Percentiles rank a stretch among this genome's conserved stretches.
Evolutionary conservation across 768 basidiomycete species (phyloP).

Genomic region (Infundibulicybe gibba): DNA sequence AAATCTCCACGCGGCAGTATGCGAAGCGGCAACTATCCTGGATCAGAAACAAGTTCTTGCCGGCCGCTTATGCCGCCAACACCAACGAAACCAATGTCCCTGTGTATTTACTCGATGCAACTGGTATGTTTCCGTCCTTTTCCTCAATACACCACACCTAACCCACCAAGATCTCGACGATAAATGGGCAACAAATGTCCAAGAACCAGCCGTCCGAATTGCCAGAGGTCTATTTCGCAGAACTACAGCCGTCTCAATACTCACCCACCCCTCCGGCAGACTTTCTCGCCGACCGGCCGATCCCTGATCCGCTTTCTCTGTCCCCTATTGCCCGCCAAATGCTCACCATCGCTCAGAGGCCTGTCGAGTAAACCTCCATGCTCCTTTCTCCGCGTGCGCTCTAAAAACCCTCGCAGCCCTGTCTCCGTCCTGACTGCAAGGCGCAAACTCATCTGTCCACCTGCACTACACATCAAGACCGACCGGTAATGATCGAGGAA

Average conservation of each 20-base stretch:
- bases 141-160: neutral
- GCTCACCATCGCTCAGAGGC: conserved; percentile 40
- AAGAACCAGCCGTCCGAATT: conserved; percentile 44
- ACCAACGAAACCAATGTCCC: conserved; percentile 25
- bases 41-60: conserved; percentile 88
- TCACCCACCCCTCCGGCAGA: conserved; percentile 29
- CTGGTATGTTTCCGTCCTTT: conserved; percentile 34
- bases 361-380: conserved; percentile 37
- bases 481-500: conserved; percentile 67
- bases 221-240: conserved; percentile 35
- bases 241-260: neutral
- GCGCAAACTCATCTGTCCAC: conserved; percentile 55
- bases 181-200: conserved; percentile 56
- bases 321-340: conserved; percentile 54
- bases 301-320: conserved; percentile 56
- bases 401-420: conserved; percentile 41
- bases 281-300: conserved; percentile 43
- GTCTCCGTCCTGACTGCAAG: conserved; percentile 48
- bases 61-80: conserved; percentile 55
- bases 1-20: conserved; percentile 84
- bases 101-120: conserved; percentile 64
- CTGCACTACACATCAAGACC: conserved; percentile 55
- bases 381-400: conserved; percentile 4
- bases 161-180: conserved; percentile 43
- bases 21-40: conserved; percentile 89